phyloP scores from a whole-genome alignment of 2,329 filamentous ascomycete species.

The Neofusicoccum laricinum region DNA sequence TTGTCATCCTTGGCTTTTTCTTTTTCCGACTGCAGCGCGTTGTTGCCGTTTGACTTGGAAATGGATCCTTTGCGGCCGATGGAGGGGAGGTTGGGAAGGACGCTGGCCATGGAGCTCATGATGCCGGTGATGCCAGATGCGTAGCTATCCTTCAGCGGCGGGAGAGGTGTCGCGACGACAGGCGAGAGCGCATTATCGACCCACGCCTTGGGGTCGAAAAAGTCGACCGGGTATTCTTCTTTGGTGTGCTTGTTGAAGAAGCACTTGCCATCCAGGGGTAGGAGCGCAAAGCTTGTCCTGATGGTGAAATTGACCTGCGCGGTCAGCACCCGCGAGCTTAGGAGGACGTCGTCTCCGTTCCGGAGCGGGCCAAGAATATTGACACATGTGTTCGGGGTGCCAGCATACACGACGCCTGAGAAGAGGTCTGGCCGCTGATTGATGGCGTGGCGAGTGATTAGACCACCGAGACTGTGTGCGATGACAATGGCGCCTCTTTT shows the following conservation, averaged over 20 bases:
- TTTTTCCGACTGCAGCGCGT: neutral
- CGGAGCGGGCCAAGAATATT: constrained; percentile 88
- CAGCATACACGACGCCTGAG: constrained; percentile 80
- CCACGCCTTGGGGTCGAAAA: constrained; percentile 79
- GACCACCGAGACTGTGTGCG: constrained; percentile 80
- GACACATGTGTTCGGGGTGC: constrained; percentile 79
- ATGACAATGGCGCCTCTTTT: constrained; percentile 74
- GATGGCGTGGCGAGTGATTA: constrained; percentile 65
- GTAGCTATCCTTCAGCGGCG: constrained; percentile 46
- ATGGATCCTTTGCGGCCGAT: constrained; percentile 32
- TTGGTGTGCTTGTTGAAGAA: constrained; percentile 81
- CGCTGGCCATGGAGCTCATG: constrained; percentile 47
- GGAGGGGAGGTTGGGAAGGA: constrained; percentile 37
- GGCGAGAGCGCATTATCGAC: constrained; percentile 74
- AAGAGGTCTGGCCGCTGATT: constrained; percentile 84
- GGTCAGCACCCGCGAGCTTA: constrained; percentile 85
- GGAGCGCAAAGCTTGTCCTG: constrained; percentile 76
- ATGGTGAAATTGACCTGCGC: constrained; percentile 93
- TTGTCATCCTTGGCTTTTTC: constrained; percentile 21
- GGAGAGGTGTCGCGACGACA: constrained; percentile 67
- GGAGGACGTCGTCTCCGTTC: constrained; percentile 86
- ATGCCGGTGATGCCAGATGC: constrained; percentile 43
- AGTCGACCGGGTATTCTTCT: constrained; percentile 78
- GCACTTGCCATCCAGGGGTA: constrained; percentile 83
- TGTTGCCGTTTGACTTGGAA: constrained; percentile 35